These are phyloP conservation scores for Trichoderma semiorbis DNA, from an alignment of 2,329 filamentous ascomycete species.

Conservation along the genomic window DNA sequence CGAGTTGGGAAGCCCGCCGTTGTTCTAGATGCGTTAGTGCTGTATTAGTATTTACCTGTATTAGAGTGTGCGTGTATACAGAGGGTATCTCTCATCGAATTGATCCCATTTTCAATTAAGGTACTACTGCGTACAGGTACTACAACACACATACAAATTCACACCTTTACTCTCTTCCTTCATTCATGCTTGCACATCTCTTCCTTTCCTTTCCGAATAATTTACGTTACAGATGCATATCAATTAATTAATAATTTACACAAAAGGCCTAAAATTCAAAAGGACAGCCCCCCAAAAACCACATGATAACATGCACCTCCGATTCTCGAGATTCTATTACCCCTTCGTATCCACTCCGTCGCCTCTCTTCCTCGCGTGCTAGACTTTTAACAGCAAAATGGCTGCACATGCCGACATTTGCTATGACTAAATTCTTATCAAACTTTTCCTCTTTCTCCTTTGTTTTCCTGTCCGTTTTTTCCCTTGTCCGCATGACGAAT, in stretches of 20 bases:
- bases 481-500: background rate
- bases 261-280: background rate
- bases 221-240: background rate
- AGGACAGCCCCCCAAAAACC: background rate
- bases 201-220: background rate
- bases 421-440: constrained; percentile 14
- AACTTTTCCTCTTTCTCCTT: constrained; percentile 8
- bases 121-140: no score
- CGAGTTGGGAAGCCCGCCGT: background rate
- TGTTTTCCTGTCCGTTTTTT: background rate
- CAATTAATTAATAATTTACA: background rate
- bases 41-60: no score
- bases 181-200: background rate
- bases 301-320: background rate
- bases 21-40: background rate
- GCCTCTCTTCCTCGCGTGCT: constrained; percentile 22
- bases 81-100: background rate
- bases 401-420: constrained; percentile 8
- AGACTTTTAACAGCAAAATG: constrained; percentile 6
- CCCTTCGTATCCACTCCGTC: constrained; percentile 30
- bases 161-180: background rate
- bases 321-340: constrained; percentile 19
- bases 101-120: background rate
- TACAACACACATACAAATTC: background rate
- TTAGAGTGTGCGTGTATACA: background rate